A percentile compares a stretch with the other conserved stretches of the same genome.
Conservation (phyloP, 495 filamentous ascomycete genomes). For the Xylaria sp. region DNA sequence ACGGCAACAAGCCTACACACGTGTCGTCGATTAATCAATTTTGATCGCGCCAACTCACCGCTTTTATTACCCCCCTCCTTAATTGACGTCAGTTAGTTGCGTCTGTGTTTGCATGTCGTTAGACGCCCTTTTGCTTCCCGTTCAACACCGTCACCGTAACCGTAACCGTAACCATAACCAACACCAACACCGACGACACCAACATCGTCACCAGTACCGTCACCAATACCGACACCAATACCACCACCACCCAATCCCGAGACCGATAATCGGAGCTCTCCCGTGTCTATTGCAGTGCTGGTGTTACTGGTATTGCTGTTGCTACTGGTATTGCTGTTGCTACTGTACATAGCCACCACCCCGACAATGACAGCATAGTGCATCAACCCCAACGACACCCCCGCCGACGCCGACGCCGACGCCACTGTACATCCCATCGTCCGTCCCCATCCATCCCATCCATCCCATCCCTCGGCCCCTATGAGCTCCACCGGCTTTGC, state of each 20-base stretch:
- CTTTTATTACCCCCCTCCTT: not conserved
- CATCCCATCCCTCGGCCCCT: constrained; percentile 32
- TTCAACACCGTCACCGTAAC: too few species aligned
- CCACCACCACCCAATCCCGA: too few species aligned
- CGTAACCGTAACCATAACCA: too few species aligned
- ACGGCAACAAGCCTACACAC: not conserved
- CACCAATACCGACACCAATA: too few species aligned
- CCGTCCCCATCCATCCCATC: not conserved
- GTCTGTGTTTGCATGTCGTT: not conserved
- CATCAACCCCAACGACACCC: constrained; percentile 15
- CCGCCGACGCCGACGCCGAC: not conserved
- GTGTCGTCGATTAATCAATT: not conserved
- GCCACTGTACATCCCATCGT: not conserved
- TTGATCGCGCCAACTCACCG: not conserved
- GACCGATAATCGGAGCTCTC: constrained; percentile 5
- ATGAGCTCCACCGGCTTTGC: constrained; percentile 84
- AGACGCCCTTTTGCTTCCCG: not conserved
- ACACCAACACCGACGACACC: too few species aligned
- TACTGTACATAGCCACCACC: not conserved
- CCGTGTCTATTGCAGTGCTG: not conserved
- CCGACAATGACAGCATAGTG: constrained; percentile 15
- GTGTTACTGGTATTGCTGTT: not conserved
- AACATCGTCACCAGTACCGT: too few species aligned
- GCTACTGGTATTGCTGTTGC: not conserved
- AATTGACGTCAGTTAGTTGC: not conserved